Conservation (phyloP, 1,284 basidiomycete species). For the Mycena citricolor region DNA sequence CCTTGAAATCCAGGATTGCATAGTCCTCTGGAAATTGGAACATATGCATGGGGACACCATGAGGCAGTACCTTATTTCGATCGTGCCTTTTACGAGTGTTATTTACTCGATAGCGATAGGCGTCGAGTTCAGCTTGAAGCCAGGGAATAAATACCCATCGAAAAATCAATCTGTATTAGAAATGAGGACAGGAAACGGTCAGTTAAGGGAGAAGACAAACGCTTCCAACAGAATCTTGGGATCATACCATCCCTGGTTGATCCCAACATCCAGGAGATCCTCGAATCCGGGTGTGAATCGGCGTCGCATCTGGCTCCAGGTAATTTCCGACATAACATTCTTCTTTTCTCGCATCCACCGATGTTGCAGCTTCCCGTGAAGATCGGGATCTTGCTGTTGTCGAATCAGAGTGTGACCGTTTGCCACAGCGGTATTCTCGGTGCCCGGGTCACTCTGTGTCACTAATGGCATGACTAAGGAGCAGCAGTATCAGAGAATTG, state of each 20-base stretch:
- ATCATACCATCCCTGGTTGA: constrained; percentile 33
- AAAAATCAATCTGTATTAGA: constrained; percentile 33
- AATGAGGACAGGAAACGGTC: not conserved
- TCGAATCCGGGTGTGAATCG: constrained; percentile 31
- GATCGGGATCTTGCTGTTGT: constrained; percentile 29
- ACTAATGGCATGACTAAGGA: constrained; percentile 27
- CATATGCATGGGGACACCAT: constrained; percentile 27
- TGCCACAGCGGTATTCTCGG: constrained; percentile 33
- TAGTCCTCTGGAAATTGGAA: constrained; percentile 5
- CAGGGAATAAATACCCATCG: constrained; percentile 38
- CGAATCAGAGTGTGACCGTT: constrained; percentile 32
- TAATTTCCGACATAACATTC: constrained; percentile 33
- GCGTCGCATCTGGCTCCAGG: constrained; percentile 26
- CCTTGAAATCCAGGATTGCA: constrained; percentile 12
- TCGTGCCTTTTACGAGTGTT: constrained; percentile 25
- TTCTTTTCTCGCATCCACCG: constrained; percentile 27
- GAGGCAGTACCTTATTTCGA: constrained; percentile 34
- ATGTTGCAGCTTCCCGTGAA: constrained; percentile 34
- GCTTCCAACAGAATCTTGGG: constrained; percentile 27
- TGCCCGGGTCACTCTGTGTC: constrained; percentile 35
- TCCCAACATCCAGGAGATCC: constrained; percentile 31
- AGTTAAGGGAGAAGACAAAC: constrained; percentile 24
- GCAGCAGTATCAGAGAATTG: too few species aligned
- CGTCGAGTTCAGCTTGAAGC: constrained; percentile 38
- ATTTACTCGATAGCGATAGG: constrained; percentile 27